Percentiles rank a stretch among this genome's conserved stretches.
These are phyloP conservation scores for Cryptomeria japonica DNA, from an alignment of 75 land plant genomes.

Conservation along the genomic window DNA sequence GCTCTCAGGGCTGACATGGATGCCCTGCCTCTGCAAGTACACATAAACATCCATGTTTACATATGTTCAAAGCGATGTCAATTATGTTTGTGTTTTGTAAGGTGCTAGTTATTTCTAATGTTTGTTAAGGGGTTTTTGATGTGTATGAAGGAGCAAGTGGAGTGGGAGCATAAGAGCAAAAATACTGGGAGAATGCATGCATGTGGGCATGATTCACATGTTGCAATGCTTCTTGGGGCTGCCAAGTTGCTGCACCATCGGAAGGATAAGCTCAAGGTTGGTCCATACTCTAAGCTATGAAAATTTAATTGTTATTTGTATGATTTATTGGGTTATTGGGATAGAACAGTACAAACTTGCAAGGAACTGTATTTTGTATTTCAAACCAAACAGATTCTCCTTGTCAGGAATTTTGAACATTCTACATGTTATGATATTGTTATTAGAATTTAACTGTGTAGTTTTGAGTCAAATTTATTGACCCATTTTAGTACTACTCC, in stretches of 20 bases:
- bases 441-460: too few species aligned
- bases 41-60: neutral
- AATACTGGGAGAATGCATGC: constrained; percentile 73
- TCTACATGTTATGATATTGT: too few species aligned
- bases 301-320: neutral
- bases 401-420: neutral
- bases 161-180: constrained; percentile 87
- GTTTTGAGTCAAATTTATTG: too few species aligned
- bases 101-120: neutral
- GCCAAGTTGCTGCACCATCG: constrained; percentile 66
- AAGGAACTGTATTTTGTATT: too few species aligned
- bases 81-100: neutral
- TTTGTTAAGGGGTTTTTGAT: neutral
- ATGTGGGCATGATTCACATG: constrained; percentile 92
- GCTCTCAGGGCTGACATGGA: constrained; percentile 47
- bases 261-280: constrained; percentile 47
- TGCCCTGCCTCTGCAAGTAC: constrained; percentile 40
- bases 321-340: neutral
- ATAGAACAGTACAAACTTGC: neutral
- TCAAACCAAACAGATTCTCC: too few species aligned
- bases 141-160: constrained; percentile 63
- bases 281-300: neutral
- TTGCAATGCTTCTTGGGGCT: constrained; percentile 88
- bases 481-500: too few species aligned
- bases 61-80: neutral